A percentile compares a stretch with the other conserved stretches of the same genome.
phyloP scores from a whole-genome alignment of 2,329 filamentous ascomycete genomes.

The Paecilomyces sp. region DNA sequence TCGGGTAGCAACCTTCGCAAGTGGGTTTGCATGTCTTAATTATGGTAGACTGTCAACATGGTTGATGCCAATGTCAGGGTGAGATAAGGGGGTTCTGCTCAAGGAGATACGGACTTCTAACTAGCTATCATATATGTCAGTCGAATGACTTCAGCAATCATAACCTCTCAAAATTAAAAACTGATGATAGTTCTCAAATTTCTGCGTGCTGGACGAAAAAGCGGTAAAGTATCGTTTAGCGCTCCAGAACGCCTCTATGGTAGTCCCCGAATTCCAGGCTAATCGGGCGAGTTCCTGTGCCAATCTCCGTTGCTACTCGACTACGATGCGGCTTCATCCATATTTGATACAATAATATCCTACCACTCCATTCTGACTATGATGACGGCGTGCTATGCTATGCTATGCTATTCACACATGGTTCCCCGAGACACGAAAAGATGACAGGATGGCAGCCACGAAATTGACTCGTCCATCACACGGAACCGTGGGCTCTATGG shows the following conservation, averaged over 20 bases:
- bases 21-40: neutral
- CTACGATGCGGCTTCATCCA: neutral
- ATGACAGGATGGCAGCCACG: neutral
- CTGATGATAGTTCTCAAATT: too few relatives aligned
- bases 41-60: neutral
- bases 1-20: neutral
- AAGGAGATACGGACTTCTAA: too few relatives aligned
- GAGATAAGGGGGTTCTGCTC: too few relatives aligned
- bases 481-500: neutral
- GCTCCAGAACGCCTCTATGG: neutral
- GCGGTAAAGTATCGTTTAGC: neutral
- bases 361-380: neutral
- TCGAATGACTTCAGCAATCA: too few relatives aligned
- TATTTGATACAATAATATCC: neutral
- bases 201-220: neutral
- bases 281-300: neutral
- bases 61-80: too few relatives aligned
- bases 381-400: neutral
- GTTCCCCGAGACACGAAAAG: neutral
- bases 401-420: neutral
- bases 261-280: neutral
- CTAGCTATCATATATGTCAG: too few relatives aligned
- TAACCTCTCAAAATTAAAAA: too few relatives aligned
- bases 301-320: neutral
- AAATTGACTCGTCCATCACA: neutral